These are phyloP conservation scores for Citrullus colocynthis DNA, from an alignment of 306 rosid species.

Conservation along the genomic window DNA sequence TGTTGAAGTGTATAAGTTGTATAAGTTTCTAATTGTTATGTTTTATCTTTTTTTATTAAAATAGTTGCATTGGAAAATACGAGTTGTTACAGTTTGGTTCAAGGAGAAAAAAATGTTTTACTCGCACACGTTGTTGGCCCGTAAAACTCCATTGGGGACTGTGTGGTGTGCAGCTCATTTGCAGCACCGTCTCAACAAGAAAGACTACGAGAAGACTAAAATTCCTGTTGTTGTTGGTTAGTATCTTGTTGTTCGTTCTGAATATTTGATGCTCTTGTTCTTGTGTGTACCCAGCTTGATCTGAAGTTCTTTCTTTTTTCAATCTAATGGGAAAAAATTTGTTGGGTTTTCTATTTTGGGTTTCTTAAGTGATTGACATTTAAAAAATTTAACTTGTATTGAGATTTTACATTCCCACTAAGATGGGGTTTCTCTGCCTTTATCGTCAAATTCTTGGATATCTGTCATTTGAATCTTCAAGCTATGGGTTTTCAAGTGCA, in stretches of 20 bases:
- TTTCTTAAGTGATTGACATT: not conserved
- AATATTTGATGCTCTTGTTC: not conserved
- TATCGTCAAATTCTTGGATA: not conserved
- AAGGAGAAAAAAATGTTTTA: constrained; percentile 44
- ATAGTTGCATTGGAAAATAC: too few relatives aligned
- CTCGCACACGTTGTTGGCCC: constrained; percentile 68
- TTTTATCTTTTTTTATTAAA: too few relatives aligned
- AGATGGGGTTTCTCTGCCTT: not conserved
- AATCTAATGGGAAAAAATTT: not conserved
- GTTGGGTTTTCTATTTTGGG: not conserved
- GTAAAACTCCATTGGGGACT: constrained; percentile 74
- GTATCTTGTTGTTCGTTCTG: not conserved
- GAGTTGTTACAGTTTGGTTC: not conserved
- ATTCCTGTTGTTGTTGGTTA: constrained; percentile 59
- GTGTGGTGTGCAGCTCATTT: constrained; percentile 97
- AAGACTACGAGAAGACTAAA: constrained; percentile 58
- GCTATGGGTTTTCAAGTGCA: not conserved
- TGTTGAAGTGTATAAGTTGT: too few relatives aligned
- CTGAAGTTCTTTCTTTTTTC: not conserved
- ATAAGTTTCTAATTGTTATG: too few relatives aligned
- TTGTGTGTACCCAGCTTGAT: not conserved
- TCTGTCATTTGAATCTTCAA: not conserved
- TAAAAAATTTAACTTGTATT: not conserved
- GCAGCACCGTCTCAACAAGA: constrained; percentile 68
- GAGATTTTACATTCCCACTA: not conserved